phyloP scores from a whole-genome alignment of 2,329 filamentous ascomycete species.

The Stachybotrys chlorohalonatus region DNA sequence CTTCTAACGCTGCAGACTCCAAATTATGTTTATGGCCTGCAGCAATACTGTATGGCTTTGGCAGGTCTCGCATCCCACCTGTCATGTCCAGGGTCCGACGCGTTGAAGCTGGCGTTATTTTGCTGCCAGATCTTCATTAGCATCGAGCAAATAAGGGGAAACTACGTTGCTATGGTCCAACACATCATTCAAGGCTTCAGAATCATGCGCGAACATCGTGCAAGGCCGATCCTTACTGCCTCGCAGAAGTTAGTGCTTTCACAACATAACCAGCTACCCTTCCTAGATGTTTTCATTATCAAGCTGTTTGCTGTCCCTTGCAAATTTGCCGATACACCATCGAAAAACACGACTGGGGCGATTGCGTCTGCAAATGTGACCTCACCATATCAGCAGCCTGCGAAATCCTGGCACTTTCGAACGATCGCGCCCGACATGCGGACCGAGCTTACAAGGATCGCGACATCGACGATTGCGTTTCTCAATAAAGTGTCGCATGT shows the following conservation, averaged over 20 bases:
- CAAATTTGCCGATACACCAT: constrained; percentile 24
- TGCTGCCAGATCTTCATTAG: constrained; percentile 39
- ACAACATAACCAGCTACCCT: constrained; percentile 21
- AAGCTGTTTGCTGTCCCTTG: constrained; percentile 32
- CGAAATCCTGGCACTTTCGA: constrained; percentile 14
- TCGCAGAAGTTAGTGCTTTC: constrained; percentile 19
- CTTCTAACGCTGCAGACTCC: constrained; percentile 16
- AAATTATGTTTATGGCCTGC: constrained; percentile 26
- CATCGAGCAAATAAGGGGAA: constrained; percentile 32
- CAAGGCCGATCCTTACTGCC: constrained; percentile 21
- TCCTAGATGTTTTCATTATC: constrained; percentile 31
- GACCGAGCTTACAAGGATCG: constrained; percentile 21
- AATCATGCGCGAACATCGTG: constrained; percentile 32
- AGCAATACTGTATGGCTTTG: constrained; percentile 32
- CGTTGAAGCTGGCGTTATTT: constrained; percentile 28
- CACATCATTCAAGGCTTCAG: constrained; percentile 32
- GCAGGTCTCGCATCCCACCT: constrained; percentile 27
- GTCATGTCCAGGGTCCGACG: constrained; percentile 17
- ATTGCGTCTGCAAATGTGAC: constrained; percentile 8
- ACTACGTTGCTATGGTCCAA: constrained; percentile 30
- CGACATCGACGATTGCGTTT: constrained; percentile 20
- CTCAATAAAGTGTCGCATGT: constrained; percentile 18
- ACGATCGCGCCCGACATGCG: constrained; percentile 27
- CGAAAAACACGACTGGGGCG: constrained; percentile 7
- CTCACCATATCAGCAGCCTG: constrained; percentile 11